Evolutionary conservation across 805 yeast genomes (phyloP), one percentile per base, ranked within the genome.

Genomic region (Yarrowia sp.): DNA sequence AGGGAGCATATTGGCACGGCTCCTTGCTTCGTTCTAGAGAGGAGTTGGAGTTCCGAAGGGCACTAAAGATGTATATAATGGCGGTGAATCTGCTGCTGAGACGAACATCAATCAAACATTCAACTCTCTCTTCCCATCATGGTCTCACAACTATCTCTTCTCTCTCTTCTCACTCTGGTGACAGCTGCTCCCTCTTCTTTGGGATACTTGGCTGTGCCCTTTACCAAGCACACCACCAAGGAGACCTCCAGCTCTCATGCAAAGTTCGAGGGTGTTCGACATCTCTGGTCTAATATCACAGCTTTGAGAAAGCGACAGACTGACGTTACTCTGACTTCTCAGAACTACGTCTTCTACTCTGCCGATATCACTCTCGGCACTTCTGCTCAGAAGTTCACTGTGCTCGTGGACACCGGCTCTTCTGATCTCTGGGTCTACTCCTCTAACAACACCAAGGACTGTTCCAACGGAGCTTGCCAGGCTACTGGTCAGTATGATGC

Each of bases 391-490:
- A 75, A 79, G 11, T 79, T 88, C 4, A 80, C 79, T 4, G 85
- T 88, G 4, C 76, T 87, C 58, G 74, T 88, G n/a, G 92, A 89
- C 74, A 88, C 92, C 2, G 92, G 92, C 3, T 87, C 91, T 0
- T 83, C 89, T 0, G 92, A 88, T 75, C 75, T 88, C 56, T 87
- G 90, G 89, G 85, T 88, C 42, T 40, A 71, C 49, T 32, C 69
- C 38, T 26, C 11, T 9, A 45, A 56, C 32, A n/a, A 56, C 36
- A 56, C 63, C 63, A 41, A 41, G 40, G 63, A 56, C 48, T 56
- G 63, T 12, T 7, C 63, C 48, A 56, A 56, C 26, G 15, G n/a
- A 26, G 46, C 46, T 11, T 56, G 63, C 15, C 22, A 56, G 40
- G 32, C 69, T 16, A 38, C 69, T 22, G 70, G 70, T 5, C 40